A percentile compares a stretch with the other conserved stretches of the same genome.
phyloP scores from a whole-genome alignment of 805 yeast genomes.

The Yamadazyma insecticola region DNA sequence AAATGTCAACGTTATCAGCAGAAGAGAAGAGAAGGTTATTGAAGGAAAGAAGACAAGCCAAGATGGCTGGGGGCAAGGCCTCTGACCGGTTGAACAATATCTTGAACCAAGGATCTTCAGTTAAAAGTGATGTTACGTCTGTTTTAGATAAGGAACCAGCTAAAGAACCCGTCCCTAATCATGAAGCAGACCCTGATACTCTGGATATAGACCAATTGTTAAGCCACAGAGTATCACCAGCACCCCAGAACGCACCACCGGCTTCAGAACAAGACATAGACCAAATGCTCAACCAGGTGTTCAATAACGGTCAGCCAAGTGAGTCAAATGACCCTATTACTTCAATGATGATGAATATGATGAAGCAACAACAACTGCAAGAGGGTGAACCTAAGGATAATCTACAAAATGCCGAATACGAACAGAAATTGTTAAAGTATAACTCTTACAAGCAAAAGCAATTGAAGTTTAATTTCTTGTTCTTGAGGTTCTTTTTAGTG shows the following conservation, averaged over 20 bases:
- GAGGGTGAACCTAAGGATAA: constrained; percentile 8
- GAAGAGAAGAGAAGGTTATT: constrained; percentile 56
- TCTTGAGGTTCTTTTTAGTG: constrained; percentile 23
- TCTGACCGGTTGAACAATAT: constrained; percentile 46
- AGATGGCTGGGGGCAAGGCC: constrained; percentile 53
- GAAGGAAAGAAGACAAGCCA: constrained; percentile 64
- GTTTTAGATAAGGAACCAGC: constrained; percentile 24
- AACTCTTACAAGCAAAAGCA: constrained; percentile 26
- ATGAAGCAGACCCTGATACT: constrained; percentile 31
- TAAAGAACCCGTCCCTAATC: constrained; percentile 2
- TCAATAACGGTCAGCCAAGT: constrained; percentile 10
- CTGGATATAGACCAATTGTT: constrained; percentile 27
- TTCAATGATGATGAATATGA: constrained; percentile 26
- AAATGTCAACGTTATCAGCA: constrained; percentile 17
- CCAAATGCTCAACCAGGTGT: constrained; percentile 27
- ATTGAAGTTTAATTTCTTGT: constrained; percentile 29
- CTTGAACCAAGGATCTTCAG: constrained; percentile 35
- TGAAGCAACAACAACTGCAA: constrained; percentile 9
- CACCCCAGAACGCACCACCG: constrained; percentile 3
- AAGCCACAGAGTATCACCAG: constrained; percentile 10
- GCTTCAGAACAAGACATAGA: constrained; percentile 23
- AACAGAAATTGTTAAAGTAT: constrained; percentile 24
- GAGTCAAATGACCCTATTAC: constrained; percentile 23
- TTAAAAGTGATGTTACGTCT: constrained; percentile 28
- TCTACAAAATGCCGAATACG: constrained; percentile 21